Conservation (phyloP, 2,329 filamentous ascomycete species). For the Coccinonectria pachysandricola region DNA sequence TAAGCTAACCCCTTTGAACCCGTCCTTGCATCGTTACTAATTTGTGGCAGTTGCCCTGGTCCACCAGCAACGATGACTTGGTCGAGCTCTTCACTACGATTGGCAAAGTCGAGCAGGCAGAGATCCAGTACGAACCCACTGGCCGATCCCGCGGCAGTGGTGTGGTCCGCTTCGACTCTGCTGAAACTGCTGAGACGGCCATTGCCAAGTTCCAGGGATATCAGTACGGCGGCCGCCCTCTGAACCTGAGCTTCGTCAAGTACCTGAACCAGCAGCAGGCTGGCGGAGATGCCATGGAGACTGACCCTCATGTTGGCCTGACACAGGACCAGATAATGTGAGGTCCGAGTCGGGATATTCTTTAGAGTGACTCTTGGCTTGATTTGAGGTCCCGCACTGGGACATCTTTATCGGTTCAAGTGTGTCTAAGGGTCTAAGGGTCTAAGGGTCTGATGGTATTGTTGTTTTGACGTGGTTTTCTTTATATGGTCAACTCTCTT, state of each 20-base stretch:
- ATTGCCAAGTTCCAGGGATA: constrained; percentile 98
- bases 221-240: constrained; percentile 88
- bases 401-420: too few species aligned
- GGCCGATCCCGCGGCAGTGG: constrained; percentile 90
- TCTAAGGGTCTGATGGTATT: too few species aligned
- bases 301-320: constrained; percentile 60
- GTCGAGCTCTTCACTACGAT: constrained; percentile 96
- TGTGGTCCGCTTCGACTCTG: constrained; percentile 84
- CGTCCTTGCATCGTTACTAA: constrained; percentile 6
- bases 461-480: too few species aligned
- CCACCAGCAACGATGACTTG: constrained; percentile 94
- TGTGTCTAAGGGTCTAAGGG: too few species aligned
- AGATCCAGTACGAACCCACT: constrained; percentile 97
- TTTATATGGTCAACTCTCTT: too few species aligned
- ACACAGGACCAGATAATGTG: constrained; percentile 99
- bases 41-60: constrained; percentile 75
- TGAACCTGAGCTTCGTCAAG: constrained; percentile 88
- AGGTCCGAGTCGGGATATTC: too few species aligned
- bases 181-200: constrained; percentile 79
- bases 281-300: constrained; percentile 69
- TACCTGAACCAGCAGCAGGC: constrained; percentile 58
- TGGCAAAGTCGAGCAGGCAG: constrained; percentile 94
- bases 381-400: too few species aligned
- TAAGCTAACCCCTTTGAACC: constrained; percentile 39
- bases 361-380: too few species aligned